These are phyloP conservation scores for Trametopsis cervina DNA, from an alignment of 768 basidiomycete genomes.

Conservation along the genomic window DNA sequence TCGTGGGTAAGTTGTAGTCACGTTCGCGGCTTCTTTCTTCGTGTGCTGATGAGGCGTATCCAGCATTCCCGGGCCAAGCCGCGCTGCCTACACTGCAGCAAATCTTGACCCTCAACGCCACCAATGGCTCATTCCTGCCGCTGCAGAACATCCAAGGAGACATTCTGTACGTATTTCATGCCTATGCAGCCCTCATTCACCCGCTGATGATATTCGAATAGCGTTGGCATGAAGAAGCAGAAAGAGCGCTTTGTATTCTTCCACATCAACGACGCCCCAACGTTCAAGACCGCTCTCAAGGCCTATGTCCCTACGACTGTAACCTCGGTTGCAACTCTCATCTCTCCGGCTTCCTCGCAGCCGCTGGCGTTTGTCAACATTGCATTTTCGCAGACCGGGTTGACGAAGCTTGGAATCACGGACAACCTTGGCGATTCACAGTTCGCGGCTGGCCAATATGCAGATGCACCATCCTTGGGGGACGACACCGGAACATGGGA, in stretches of 20 bases:
- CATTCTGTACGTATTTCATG: constrained; percentile 5
- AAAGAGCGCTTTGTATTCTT: constrained; percentile 18
- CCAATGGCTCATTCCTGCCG: constrained; percentile 8
- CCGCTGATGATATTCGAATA: constrained; percentile 1
- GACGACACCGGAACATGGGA: constrained; percentile 17
- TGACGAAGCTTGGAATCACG: constrained; percentile 13
- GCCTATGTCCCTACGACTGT: constrained; percentile 4
- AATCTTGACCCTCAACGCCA: constrained; percentile 6
- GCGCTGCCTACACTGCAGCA: constrained; percentile 1
- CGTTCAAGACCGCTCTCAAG: constrained; percentile 15
- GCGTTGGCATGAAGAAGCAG: constrained; percentile 21
- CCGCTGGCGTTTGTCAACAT: constrained; percentile 18
- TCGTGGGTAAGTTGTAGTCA: background rate
- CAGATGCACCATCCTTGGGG: constrained; percentile 15
- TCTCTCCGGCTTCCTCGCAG: constrained; percentile 5
- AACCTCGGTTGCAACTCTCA: constrained; percentile 7
- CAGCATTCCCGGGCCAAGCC: constrained; percentile 9
- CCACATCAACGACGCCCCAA: constrained; percentile 15
- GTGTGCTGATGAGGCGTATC: too few relatives aligned
- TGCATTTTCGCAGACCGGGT: constrained; percentile 17
- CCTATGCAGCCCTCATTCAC: background rate
- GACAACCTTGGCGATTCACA: constrained; percentile 15
- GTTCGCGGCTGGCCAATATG: constrained; percentile 15
- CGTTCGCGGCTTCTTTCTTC: background rate
- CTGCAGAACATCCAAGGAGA: constrained; percentile 12